A percentile compares a stretch with the other conserved stretches of the same genome.
Conservation (phyloP, 306 rosid species). For the Canavalia ensiformis region DNA sequence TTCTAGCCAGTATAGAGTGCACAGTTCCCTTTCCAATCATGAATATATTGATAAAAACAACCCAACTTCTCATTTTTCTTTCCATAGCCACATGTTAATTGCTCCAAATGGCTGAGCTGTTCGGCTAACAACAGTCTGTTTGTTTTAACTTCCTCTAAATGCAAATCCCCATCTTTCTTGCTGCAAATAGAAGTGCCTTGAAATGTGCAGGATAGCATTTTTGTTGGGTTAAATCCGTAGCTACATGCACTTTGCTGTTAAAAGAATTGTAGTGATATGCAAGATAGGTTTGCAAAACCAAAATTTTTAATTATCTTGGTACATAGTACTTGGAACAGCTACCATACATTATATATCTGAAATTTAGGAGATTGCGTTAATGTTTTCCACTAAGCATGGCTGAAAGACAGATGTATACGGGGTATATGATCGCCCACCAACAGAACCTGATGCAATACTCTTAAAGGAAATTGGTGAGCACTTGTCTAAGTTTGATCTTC, state of each 20-base stretch:
- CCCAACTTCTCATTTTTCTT: background rate
- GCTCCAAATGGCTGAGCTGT: constrained; percentile 3
- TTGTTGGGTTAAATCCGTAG: constrained; percentile 1
- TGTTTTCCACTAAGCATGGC: constrained; percentile 57
- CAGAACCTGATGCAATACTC: constrained; percentile 75
- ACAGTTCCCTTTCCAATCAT: constrained; percentile 21
- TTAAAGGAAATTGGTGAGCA: constrained; percentile 81
- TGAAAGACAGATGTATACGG: constrained; percentile 90
- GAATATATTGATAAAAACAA: background rate
- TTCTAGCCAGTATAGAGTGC: constrained; percentile 3
- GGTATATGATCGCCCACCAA: constrained; percentile 91
- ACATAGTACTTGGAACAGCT: constrained; percentile 10
- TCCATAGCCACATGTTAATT: background rate
- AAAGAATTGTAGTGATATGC: constrained; percentile 3
- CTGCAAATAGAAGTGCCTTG: background rate
- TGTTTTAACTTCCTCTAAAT: constrained; percentile 8
- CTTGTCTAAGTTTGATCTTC: constrained; percentile 40
- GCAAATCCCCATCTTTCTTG: background rate
- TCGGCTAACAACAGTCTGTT: constrained; percentile 11
- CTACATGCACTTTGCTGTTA: constrained; percentile 7
- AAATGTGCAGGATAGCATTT: background rate
- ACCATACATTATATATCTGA: constrained; percentile 18
- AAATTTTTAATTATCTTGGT: constrained; percentile 21
- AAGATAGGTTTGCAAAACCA: constrained; percentile 3
- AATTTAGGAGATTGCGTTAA: constrained; percentile 37